phyloP scores from a whole-genome alignment of 176 grass and related monocot genomes.

The Puya raimondii region DNA sequence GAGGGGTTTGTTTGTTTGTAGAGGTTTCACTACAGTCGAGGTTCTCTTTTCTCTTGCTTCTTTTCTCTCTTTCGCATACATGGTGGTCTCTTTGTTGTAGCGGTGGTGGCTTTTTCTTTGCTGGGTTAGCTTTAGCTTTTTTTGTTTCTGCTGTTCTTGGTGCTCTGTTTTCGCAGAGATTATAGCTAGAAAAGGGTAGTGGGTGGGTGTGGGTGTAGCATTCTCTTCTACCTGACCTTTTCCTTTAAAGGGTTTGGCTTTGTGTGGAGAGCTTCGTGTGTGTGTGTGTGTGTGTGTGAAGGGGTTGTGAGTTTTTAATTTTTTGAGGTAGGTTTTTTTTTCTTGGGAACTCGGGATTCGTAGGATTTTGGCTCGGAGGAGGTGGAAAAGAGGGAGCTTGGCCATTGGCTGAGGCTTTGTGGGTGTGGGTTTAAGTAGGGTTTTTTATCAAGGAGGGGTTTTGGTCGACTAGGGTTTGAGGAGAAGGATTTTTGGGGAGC shows the following conservation, averaged over 20 bases:
- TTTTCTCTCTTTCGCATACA: background rate
- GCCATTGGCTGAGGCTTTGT: background rate
- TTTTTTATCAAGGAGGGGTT: background rate
- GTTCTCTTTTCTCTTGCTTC: background rate
- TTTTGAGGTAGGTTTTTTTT: background rate
- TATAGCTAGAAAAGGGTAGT: slow-evolving; percentile 9
- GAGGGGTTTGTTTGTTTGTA: slow-evolving; percentile 1
- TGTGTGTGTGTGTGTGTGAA: background rate
- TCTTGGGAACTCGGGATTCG: slow-evolving; percentile 1
- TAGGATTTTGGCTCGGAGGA: slow-evolving; percentile 18
- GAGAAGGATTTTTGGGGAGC: background rate
- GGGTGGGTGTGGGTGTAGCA: slow-evolving; percentile 6
- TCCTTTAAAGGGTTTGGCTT: background rate
- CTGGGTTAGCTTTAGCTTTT: slow-evolving; percentile 7
- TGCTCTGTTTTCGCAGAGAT: slow-evolving; percentile 5
- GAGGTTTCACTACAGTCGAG: background rate
- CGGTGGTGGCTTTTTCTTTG: slow-evolving; percentile 6
- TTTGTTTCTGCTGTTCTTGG: slow-evolving; percentile 9
- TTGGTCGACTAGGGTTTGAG: background rate
- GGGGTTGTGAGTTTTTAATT: background rate
- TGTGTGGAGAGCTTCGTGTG: background rate
- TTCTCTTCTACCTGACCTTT: background rate
- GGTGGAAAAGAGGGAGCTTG: background rate
- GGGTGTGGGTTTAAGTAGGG: background rate
- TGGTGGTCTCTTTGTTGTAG: background rate